Evolutionary conservation across 1,284 basidiomycete genomes (phyloP).

Genomic region (Cutaneotrichosporon sp.): DNA sequence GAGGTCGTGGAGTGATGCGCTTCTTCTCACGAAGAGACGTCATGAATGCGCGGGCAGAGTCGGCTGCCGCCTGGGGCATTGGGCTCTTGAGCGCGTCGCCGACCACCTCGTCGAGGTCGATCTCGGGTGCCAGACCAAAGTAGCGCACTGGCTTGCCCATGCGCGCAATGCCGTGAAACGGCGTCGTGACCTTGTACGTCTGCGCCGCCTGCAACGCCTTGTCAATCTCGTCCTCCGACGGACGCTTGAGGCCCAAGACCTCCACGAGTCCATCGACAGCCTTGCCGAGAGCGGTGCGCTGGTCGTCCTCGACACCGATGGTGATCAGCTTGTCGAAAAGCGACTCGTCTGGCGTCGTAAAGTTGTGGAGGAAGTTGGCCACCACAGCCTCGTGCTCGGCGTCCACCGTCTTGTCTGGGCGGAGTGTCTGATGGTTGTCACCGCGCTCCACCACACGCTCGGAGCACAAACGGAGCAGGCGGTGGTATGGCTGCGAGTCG

Average conservation of each 20-base stretch:
- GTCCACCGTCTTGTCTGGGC: conserved; percentile 59
- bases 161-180: conserved; percentile 35
- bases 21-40: conserved; percentile 57
- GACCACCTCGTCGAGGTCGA: conserved; percentile 58
- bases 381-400: conserved; percentile 77
- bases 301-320: conserved; percentile 62
- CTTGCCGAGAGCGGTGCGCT: conserved; percentile 62
- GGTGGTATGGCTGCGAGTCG: conserved; percentile 59
- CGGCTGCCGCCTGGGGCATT: conserved; percentile 33
- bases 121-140: conserved; percentile 73
- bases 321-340: conserved; percentile 70
- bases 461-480: conserved; percentile 70
- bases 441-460: conserved; percentile 74
- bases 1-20: conserved; percentile 67
- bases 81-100: conserved; percentile 19
- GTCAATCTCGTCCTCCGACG: conserved; percentile 61
- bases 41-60: conserved; percentile 59
- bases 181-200: conserved; percentile 40
- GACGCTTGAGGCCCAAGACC: conserved; percentile 57
- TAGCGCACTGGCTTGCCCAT: conserved; percentile 62
- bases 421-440: conserved; percentile 78
- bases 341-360: conserved; percentile 65
- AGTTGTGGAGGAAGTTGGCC: conserved; percentile 70
- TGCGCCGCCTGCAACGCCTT: conserved; percentile 62
- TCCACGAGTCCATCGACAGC: conserved; percentile 64